Base-by-base conservation (phyloP, 106 monocot genomes). In the Xerophyta viscosa region DNA sequence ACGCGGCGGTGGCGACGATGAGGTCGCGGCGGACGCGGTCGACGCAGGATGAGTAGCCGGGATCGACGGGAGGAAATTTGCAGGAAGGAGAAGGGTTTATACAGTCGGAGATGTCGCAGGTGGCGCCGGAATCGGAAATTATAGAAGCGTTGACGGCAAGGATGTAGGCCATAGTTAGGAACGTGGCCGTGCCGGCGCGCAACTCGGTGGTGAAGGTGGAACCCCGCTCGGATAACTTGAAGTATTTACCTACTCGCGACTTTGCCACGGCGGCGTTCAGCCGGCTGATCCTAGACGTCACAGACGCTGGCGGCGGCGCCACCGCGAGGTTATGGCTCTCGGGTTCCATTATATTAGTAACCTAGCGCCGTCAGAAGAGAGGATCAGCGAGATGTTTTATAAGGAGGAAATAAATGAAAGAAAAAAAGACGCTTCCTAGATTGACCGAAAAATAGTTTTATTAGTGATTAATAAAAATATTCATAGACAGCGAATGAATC, bases 61-160 rank as follows among this genome's bases (percentile, higher is more conserved):
- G 48, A 48, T 73, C 66, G 29, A 73, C 54, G 0, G 73, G 73
- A 1, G 66, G 66, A 61, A 73, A 66, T 23, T 25, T 61, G 56
- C 73, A 73, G 31, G 62, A 18, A 0, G 67, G 56, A 31, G 56
- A 61, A 24, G 57, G 56, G 21, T 12, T 17, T 48, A 6, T 0
- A 63, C 67, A 67, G 33, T 68, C 67, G 43, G 62, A 67, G 50
- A 52, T 3, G 57, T 67, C 62, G 57, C 74, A 74, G 25, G 67
- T 74, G 25, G 62, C 74, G 55, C 67, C 67, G 30, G 74, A 74
- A 46, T 74, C 74, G 29, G 67, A 61, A 50, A 74, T 29, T 49
- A 74, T 74, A 56, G 74, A 74, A 12, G 67, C 67, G 57, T 74
- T 74, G 0, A 74, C 74, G 19, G 74, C 74, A 15, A 74, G 67